phyloP scores from a whole-genome alignment of 208 protist species.

The Leptomonas seymouri region DNA sequence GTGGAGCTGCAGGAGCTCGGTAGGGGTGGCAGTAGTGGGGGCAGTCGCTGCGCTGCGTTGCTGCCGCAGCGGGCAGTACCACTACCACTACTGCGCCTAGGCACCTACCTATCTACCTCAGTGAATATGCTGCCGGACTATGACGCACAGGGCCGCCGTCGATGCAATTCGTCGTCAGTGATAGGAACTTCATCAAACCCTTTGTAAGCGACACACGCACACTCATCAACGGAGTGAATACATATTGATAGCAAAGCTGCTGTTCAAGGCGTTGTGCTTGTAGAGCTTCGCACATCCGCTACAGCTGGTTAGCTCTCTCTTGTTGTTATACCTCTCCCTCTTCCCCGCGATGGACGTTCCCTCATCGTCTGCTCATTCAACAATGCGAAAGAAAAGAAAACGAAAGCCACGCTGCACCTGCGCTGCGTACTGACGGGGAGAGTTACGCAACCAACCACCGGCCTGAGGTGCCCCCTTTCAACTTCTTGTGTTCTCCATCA shows the following conservation, averaged over 20 bases:
- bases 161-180: constrained; percentile 9
- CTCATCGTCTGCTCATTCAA: too few species aligned
- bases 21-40: not conserved
- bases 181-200: not conserved
- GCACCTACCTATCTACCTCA: constrained; percentile 33
- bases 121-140: constrained; percentile 26
- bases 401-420: too few species aligned
- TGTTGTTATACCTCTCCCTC: not conserved
- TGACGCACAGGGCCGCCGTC: constrained; percentile 10
- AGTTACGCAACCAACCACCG: too few species aligned
- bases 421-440: too few species aligned
- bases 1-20: not conserved
- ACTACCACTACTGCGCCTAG: constrained; percentile 34
- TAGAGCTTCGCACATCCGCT: not conserved
- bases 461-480: too few species aligned
- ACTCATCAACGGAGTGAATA: too few species aligned
- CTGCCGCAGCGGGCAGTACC: constrained; percentile 10
- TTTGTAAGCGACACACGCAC: too few species aligned
- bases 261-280: too few species aligned
- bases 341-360: too few species aligned
- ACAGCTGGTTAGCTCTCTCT: not conserved
- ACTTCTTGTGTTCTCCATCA: too few species aligned
- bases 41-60: not conserved
- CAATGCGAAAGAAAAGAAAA: too few species aligned
- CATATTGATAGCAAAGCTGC: too few species aligned